Base-by-base conservation (phyloP, 495 filamentous ascomycete genomes). In the Coniosporium apollinis region DNA sequence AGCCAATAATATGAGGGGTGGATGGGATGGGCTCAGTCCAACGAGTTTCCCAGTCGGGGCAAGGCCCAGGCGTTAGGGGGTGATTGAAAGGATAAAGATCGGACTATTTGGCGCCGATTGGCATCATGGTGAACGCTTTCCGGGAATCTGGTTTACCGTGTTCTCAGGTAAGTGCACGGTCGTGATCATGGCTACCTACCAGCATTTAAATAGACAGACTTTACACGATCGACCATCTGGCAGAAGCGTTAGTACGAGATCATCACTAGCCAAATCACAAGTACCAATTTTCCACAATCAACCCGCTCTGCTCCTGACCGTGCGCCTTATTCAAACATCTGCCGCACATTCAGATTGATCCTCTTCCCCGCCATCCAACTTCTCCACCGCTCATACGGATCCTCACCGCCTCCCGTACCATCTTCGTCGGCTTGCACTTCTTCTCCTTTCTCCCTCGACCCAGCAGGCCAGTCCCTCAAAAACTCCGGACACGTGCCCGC, bases 321-420 rank as follows among this genome's bases (percentile, higher is more conserved):
- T 6, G 29, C 9, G 6, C 8, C 7, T 48, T 39, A 69, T 36
- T 74, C 76, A 51, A 63, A 73, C 77, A 94, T 91, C 57, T 94
- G 89, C 44, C 86, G 68, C 9, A 94, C 76, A 53, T 94, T 94
- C 36, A 94, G 44, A 57, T 94, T 93, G 36, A 94, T 69, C 46
- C 87, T 64, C 58, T 92, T 93, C 11, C 70, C 66, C 21, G 57
- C 59, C 76, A 94, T 83, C 85, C 85, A 94, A 3, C 74, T 77
- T 49, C 64, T 76, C 79, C 81, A 92, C 32, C 59, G 58, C 37
- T 69, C 56, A 43, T 67, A 80, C 31, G 54, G 49, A 3, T 56
- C 53, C 22, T 42, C 36, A 30, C 37, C 48, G 6, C 38, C 33
- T 9, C 32, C 36, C 14, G 44, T 38, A 3, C 52, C 56, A 11